Percentiles rank a stretch among this genome's conserved stretches.
phyloP scores from a whole-genome alignment of 441 rosid genomes.

The Arabidopsis lyrata region DNA sequence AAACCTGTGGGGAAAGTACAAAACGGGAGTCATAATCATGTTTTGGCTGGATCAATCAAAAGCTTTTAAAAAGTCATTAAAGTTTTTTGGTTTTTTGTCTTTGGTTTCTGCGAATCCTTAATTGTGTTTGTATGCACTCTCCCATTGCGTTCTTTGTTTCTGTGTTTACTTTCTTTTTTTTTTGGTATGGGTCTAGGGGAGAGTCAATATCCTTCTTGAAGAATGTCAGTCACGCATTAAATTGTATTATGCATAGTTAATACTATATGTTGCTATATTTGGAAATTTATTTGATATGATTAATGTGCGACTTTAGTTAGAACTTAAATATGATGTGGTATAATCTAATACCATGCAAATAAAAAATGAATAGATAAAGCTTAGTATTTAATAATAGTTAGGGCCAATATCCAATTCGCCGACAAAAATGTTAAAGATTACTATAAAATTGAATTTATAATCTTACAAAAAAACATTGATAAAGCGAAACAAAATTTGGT shows the following conservation, averaged over 20 bases:
- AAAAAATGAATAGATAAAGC: not conserved
- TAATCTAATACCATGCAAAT: constrained; percentile 3
- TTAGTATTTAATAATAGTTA: not conserved
- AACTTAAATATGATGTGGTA: constrained; percentile 10
- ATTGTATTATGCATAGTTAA: not conserved
- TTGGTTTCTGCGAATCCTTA: constrained; percentile 4
- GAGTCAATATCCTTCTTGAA: constrained; percentile 1
- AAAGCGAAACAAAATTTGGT: not conserved
- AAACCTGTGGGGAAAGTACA: constrained; percentile 34
- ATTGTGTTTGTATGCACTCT: constrained; percentile 22
- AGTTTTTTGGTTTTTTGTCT: not conserved
- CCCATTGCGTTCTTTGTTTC: not conserved
- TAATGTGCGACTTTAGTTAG: not conserved
- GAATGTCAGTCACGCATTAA: constrained; percentile 9
- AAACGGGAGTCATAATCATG: constrained; percentile 29
- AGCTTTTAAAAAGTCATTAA: constrained; percentile 13
- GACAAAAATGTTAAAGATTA: not conserved
- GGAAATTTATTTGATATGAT: not conserved
- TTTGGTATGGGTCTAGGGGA: constrained; percentile 8
- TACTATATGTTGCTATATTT: not conserved
- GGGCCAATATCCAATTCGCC: not conserved
- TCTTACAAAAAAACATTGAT: not conserved
- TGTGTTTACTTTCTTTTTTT: not conserved
- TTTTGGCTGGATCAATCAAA: constrained; percentile 23
- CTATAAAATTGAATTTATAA: not conserved